These are phyloP conservation scores for Phoma herbarum DNA, from an alignment of 2,329 filamentous ascomycete species.

Conservation along the genomic window DNA sequence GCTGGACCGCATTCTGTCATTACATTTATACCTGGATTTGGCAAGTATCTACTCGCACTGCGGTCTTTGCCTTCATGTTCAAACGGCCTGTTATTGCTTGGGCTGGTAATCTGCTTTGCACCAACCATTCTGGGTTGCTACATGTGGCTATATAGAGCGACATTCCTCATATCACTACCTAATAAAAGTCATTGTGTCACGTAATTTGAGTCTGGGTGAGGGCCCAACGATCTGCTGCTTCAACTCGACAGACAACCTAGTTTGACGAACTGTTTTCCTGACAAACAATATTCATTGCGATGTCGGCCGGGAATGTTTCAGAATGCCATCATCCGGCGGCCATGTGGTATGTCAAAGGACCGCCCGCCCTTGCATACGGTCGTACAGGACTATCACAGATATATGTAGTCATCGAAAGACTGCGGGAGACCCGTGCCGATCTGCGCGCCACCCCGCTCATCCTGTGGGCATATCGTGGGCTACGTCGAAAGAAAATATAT, in stretches of 20 bases:
- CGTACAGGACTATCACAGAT: conserved; percentile 4
- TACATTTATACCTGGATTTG: conserved; percentile 37
- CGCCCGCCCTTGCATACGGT: conserved; percentile 14
- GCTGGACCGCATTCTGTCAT: conserved; percentile 44
- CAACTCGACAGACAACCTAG: neutral
- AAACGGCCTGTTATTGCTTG: conserved; percentile 21
- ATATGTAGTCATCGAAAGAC: conserved; percentile 7
- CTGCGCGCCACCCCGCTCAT: conserved; percentile 9
- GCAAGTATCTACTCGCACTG: conserved; percentile 35
- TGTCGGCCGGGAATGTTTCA: neutral
- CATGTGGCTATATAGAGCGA: conserved; percentile 21
- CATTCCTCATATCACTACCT: conserved; percentile 19
- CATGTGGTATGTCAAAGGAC: conserved; percentile 14
- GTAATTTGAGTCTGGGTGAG: neutral
- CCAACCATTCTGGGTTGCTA: conserved; percentile 24
- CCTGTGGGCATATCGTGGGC: neutral
- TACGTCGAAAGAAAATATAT: no score
- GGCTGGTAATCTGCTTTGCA: conserved; percentile 15
- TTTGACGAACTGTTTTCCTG: neutral
- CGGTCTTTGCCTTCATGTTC: conserved; percentile 26
- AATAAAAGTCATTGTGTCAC: conserved; percentile 30
- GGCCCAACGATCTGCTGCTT: neutral
- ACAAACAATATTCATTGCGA: neutral
- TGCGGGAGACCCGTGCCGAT: conserved; percentile 26
- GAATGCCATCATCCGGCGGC: conserved; percentile 3